Evolutionary conservation across 768 basidiomycete species (phyloP).

Genomic region (Dendrothele bispora): DNA sequence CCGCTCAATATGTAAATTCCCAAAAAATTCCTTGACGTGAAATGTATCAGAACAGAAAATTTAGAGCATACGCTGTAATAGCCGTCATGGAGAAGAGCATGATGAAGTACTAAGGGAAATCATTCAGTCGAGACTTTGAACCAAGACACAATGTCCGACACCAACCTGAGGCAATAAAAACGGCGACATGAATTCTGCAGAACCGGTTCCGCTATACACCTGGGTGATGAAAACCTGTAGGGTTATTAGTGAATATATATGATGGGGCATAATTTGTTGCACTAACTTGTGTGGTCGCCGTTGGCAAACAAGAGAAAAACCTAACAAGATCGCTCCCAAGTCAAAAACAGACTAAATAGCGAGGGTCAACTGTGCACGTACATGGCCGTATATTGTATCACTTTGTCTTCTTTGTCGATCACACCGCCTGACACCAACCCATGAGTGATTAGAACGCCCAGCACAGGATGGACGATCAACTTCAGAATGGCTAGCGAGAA

Average conservation of each 20-base stretch:
- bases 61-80: conserved; percentile 45
- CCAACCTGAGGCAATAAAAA: conserved; percentile 56
- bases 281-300: conserved; percentile 56
- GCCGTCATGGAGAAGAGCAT: conserved; percentile 54
- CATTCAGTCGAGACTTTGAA: conserved; percentile 13
- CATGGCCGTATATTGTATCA: conserved; percentile 70
- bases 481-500: conserved; percentile 50
- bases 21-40: too few species aligned
- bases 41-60: conserved; percentile 37
- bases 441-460: conserved; percentile 59
- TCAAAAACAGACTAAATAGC: too few species aligned
- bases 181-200: conserved; percentile 57
- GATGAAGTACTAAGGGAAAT: conserved; percentile 38
- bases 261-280: neutral
- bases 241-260: neutral
- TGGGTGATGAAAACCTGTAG: conserved; percentile 62
- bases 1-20: too few species aligned
- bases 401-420: conserved; percentile 51
- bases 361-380: too few species aligned
- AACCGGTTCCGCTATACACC: conserved; percentile 65
- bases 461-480: conserved; percentile 55
- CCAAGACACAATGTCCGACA: conserved; percentile 37
- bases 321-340: too few species aligned
- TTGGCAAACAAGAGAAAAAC: conserved; percentile 61
- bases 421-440: conserved; percentile 48